Base-by-base conservation (phyloP, 2,329 filamentous ascomycete species). In the Sclerotinia nivalis region DNA sequence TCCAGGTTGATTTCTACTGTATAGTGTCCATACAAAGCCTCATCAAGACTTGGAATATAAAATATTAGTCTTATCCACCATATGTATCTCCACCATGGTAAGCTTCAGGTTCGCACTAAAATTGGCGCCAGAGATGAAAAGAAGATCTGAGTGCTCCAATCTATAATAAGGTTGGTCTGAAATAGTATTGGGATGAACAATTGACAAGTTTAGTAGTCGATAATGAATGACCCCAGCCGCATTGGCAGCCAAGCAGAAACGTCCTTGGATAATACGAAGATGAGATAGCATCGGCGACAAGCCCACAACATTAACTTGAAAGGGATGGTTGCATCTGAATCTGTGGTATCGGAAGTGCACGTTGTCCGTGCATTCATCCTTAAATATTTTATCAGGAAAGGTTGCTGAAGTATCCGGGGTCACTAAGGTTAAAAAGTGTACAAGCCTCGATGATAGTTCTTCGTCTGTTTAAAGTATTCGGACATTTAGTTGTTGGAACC, bases 181-280 rank as follows among this genome's bases (percentile, higher is more conserved):
- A 40, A 52, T 40, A 52, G 61, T 22, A 64, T 64, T 64, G 47
- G 47, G n/a, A 13, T 10, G 31, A 28, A 28, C 31, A 64, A 37
- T 31, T 64, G 60, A 50, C 45, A 61, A 61, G 59, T 13, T 31
- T 43, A 47, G 40, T 18, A 47, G 59, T 47, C 59, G 37, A 61
- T 47, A 47, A 34, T 61, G 20, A 28, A 64, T 52, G 47, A 15
- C 8, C 8, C 45, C 15, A 52, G 61, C 61, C 61, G 47, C 15
- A n/a, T 15, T 64, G 47, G 34, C 4, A 15, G n/a, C 1, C 47
- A 28, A 34, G 31, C 9, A 40, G 47, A 40, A 13, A 40, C 22
- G 1, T 40, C 20, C 31, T 64, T 25, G 60, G 31, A 18, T 13
- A 34, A 50, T 25, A 37, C 31, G 3, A 49, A 64, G 22, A 50